Evolutionary conservation across 129 eudicot species (phyloP).

Genomic region (Tagetes erecta): DNA sequence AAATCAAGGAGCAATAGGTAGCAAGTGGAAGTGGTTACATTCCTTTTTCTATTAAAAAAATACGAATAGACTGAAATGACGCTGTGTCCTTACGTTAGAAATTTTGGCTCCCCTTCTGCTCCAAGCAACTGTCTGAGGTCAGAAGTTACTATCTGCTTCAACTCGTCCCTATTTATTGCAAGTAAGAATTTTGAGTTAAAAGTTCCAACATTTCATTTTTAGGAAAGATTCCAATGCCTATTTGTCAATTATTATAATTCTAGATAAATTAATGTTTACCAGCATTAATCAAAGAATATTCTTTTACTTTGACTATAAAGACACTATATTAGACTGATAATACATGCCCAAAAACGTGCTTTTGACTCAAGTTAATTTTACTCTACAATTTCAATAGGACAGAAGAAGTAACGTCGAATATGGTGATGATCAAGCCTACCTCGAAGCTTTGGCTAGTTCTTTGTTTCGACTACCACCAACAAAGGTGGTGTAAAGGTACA

Average conservation of each 20-base stretch:
- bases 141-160: slow-evolving; percentile 81
- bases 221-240: slow-evolving; percentile 7
- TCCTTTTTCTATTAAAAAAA: not conserved
- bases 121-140: slow-evolving; percentile 87
- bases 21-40: not conserved
- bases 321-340: not conserved
- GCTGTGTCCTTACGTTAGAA: slow-evolving; percentile 53
- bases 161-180: slow-evolving; percentile 61
- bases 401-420: slow-evolving; percentile 1
- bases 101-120: slow-evolving; percentile 83
- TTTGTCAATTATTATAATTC: slow-evolving; percentile 2
- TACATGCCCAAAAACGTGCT: not conserved
- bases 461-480: slow-evolving; percentile 91
- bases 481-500: slow-evolving; percentile 90
- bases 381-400: not conserved
- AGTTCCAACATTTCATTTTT: slow-evolving; percentile 3
- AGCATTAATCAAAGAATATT: not conserved
- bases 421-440: slow-evolving; percentile 35
- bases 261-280: slow-evolving; percentile 1
- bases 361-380: not conserved
- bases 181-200: slow-evolving; percentile 7
- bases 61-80: not conserved
- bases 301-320: not conserved
- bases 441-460: slow-evolving; percentile 92
- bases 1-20: slow-evolving; percentile 10